A percentile compares a stretch with the other conserved stretches of the same genome.
phyloP scores from a whole-genome alignment of 495 filamentous ascomycete genomes.

The Usnea hakonensis region DNA sequence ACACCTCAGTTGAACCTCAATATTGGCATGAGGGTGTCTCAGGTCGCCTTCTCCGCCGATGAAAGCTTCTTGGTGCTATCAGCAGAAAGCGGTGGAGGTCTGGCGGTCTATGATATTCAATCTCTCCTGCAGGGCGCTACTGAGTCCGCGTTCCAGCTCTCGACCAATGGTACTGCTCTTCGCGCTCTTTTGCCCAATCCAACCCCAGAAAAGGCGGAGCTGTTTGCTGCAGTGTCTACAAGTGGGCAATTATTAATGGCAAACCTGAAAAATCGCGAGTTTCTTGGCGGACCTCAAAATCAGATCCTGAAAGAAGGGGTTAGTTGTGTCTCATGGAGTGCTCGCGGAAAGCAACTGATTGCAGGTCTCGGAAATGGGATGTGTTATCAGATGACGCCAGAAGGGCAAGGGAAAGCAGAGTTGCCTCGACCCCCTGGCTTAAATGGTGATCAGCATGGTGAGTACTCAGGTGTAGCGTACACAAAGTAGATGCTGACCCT shows the following conservation, averaged over 20 bases:
- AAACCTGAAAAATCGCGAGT: constrained; percentile 59
- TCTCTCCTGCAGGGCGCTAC: constrained; percentile 55
- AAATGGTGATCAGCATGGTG: constrained; percentile 61
- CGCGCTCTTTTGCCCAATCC: constrained; percentile 78
- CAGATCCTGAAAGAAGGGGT: constrained; percentile 63
- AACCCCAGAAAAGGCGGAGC: constrained; percentile 49
- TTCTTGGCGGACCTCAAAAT: constrained; percentile 55
- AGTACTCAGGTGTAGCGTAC: constrained; percentile 13
- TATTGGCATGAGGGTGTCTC: constrained; percentile 68
- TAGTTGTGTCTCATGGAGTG: constrained; percentile 85
- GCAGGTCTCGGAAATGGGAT: constrained; percentile 80
- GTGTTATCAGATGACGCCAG: constrained; percentile 72
- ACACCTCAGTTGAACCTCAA: constrained; percentile 64
- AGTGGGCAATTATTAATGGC: constrained; percentile 78
- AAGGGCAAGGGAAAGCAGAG: constrained; percentile 63
- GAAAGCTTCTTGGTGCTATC: constrained; percentile 78
- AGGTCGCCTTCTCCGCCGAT: constrained; percentile 80
- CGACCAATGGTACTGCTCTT: constrained; percentile 65
- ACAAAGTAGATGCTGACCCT: constrained; percentile 19
- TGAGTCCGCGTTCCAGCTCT: constrained; percentile 63
- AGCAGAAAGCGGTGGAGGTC: constrained; percentile 71
- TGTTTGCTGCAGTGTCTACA: constrained; percentile 70
- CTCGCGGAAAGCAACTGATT: constrained; percentile 82
- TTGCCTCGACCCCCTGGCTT: constrained; percentile 72
- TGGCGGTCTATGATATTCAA: constrained; percentile 73